These are phyloP conservation scores for Neospora caninum DNA, from an alignment of 169 alveolate species.

Conservation along the genomic window DNA sequence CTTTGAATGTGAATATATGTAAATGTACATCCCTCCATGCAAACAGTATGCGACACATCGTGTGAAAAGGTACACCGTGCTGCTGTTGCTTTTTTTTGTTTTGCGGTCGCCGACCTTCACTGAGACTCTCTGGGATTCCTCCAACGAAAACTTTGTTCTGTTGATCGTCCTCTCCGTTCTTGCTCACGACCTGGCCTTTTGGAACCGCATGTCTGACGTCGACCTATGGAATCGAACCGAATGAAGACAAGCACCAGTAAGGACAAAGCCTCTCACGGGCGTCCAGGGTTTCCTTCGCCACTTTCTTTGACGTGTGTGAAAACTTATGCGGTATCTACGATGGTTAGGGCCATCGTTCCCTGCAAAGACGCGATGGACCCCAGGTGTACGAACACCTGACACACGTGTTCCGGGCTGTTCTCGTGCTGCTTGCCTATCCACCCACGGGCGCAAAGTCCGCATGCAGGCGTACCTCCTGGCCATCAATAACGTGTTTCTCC, in stretches of 20 bases:
- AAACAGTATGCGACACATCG: neutral
- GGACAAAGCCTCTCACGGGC: neutral
- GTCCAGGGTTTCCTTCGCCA: too few species aligned
- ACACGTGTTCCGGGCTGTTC: too few species aligned
- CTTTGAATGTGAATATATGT: neutral
- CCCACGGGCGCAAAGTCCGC: too few species aligned
- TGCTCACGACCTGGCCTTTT: neutral
- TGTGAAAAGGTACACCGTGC: neutral
- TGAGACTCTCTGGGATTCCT: slow-evolving; percentile 14
- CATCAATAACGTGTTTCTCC: neutral
- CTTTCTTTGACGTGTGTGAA: too few species aligned
- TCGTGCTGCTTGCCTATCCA: too few species aligned
- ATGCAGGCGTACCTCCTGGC: slow-evolving; percentile 39
- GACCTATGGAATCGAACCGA: neutral
- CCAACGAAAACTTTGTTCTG: slow-evolving; percentile 23
- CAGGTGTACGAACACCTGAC: too few species aligned
- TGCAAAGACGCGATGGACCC: too few species aligned
- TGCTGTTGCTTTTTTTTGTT: too few species aligned
- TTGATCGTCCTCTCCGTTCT: neutral
- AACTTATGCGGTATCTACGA: too few species aligned
- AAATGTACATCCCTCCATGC: neutral
- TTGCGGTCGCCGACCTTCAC: neutral
- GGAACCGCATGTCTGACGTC: slow-evolving; percentile 24
- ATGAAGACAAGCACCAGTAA: neutral
- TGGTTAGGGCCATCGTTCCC: too few species aligned